These are phyloP conservation scores for Cryphonectria carpinicola DNA, from an alignment of 2,329 filamentous ascomycete species.

Conservation along the genomic window DNA sequence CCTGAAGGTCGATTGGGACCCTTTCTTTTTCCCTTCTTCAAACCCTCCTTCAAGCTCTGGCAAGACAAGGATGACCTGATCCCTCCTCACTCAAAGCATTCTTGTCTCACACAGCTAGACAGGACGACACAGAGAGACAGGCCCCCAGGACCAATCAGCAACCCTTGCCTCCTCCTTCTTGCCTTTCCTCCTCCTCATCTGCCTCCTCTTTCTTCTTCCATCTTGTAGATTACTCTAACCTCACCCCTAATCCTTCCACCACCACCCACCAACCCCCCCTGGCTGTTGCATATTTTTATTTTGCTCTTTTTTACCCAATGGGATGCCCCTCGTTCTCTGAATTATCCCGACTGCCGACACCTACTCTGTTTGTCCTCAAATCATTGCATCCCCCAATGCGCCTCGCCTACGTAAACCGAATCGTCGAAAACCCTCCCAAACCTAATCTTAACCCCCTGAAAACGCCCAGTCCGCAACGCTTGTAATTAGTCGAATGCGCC, in stretches of 20 bases:
- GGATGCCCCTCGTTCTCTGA: neutral
- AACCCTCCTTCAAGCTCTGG: neutral
- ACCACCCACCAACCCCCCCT: neutral
- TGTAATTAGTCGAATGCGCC: neutral
- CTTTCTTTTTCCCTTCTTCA: neutral
- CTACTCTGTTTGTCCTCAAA: neutral
- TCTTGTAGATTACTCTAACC: neutral
- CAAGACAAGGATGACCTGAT: neutral
- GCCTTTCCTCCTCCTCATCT: neutral
- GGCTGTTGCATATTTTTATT: neutral
- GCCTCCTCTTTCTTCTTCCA: neutral
- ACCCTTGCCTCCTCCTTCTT: neutral
- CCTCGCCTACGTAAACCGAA: neutral
- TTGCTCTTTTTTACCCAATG: neutral
- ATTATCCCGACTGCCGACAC: neutral
- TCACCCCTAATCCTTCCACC: neutral
- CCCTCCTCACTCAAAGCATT: neutral
- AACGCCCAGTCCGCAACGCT: neutral
- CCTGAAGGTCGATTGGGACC: neutral
- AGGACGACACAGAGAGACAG: neutral
- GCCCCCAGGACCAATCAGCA: neutral
- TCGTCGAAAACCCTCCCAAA: neutral
- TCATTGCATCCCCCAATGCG: neutral
- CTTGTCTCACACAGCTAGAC: neutral
- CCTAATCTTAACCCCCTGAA: conserved; percentile 1